phyloP scores from a whole-genome alignment of 2,329 filamentous ascomycete species.

The Phialophora tarda region DNA sequence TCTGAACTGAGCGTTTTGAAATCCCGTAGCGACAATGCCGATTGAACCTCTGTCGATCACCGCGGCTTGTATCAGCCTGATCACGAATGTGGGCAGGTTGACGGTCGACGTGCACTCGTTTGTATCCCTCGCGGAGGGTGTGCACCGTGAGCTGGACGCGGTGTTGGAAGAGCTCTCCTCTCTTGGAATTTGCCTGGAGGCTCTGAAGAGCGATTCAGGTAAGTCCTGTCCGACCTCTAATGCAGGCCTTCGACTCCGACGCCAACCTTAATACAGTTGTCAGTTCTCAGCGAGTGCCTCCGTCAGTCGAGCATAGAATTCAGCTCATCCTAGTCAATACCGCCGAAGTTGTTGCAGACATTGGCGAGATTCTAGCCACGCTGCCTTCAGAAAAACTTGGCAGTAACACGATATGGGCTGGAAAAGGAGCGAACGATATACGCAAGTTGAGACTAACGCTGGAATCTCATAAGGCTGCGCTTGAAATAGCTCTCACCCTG shows the following conservation, averaged over 20 bases:
- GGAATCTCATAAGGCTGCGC: neutral
- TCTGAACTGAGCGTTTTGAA: neutral
- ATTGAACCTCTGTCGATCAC: neutral
- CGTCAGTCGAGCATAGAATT: neutral
- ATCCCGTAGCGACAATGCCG: neutral
- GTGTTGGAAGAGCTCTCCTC: neutral
- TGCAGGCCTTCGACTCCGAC: neutral
- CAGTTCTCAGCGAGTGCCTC: neutral
- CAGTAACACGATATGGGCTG: neutral
- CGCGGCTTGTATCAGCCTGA: neutral
- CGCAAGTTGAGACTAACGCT: neutral
- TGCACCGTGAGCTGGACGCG: neutral
- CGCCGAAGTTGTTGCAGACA: neutral
- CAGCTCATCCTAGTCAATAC: neutral
- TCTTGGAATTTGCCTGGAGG: neutral
- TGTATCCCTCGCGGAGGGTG: neutral
- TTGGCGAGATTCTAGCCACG: neutral
- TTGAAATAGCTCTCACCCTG: neutral
- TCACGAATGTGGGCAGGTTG: neutral
- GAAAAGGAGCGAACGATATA: neutral
- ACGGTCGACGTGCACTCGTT: neutral
- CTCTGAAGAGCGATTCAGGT: neutral
- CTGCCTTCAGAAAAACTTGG: neutral
- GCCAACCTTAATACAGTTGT: neutral
- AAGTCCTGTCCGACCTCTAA: neutral